Percentiles rank a stretch among this genome's conserved stretches.
phyloP scores from a whole-genome alignment of 768 basidiomycete genomes.

The Mycena metata region DNA sequence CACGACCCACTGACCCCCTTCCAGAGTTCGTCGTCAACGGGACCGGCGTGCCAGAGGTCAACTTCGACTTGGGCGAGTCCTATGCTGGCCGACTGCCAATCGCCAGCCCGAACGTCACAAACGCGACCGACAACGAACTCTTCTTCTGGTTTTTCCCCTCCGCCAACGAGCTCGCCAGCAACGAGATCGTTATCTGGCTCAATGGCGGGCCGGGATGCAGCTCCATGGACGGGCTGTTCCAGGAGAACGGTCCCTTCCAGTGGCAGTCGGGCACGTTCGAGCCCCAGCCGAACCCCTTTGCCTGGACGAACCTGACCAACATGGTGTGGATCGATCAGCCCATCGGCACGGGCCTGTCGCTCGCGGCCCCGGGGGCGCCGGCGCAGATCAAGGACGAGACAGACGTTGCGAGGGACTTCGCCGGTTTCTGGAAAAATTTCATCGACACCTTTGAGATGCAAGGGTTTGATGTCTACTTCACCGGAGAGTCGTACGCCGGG shows the following conservation, averaged over 20 bases:
- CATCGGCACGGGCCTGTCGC: constrained; percentile 17
- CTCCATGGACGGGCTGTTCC: constrained; percentile 23
- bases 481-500: constrained; percentile 12
- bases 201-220: constrained; percentile 26
- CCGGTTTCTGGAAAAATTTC: constrained; percentile 13
- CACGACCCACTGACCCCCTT: constrained; percentile 20
- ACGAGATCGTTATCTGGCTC: constrained; percentile 29
- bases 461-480: constrained; percentile 11
- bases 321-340: constrained; percentile 27
- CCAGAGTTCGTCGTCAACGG: constrained; percentile 26
- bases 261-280: constrained; percentile 18
- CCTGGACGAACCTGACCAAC: constrained; percentile 21
- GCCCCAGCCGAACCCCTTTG: constrained; percentile 14
- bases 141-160: constrained; percentile 29
- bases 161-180: constrained; percentile 12
- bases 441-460: constrained; percentile 13
- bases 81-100: constrained; percentile 23
- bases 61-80: constrained; percentile 25
- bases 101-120: constrained; percentile 7
- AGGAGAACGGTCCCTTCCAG: constrained; percentile 27
- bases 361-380: constrained; percentile 12
- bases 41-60: constrained; percentile 14
- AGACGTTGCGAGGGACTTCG: constrained; percentile 14
- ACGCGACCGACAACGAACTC: constrained; percentile 20
- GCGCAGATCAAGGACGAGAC: constrained; percentile 11